phyloP scores from a whole-genome alignment of 2,329 filamentous ascomycete species.

The Pestalotiopsis sp. region DNA sequence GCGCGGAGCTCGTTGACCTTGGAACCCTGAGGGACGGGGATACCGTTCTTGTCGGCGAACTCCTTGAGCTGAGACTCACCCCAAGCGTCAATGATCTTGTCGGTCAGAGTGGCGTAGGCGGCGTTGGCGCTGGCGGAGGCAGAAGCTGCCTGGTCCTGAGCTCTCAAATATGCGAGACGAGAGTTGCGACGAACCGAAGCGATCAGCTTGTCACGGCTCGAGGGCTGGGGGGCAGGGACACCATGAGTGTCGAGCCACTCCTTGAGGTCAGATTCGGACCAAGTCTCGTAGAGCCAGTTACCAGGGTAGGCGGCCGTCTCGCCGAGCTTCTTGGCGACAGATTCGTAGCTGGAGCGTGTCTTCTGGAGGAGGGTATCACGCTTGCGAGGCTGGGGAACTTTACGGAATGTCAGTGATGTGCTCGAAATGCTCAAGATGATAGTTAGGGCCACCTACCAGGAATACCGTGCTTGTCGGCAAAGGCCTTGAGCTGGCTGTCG shows the following conservation, averaged over 20 bases:
- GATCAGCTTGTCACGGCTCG: constrained; percentile 79
- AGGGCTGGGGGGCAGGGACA: constrained; percentile 80
- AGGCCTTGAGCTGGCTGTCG: constrained; percentile 90
- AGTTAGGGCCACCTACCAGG: constrained; percentile 50
- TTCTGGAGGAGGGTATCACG: constrained; percentile 81
- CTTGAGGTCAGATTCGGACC: constrained; percentile 93
- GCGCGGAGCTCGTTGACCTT: constrained; percentile 88
- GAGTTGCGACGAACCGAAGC: constrained; percentile 90
- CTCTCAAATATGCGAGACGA: constrained; percentile 71
- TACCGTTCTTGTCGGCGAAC: constrained; percentile 87
- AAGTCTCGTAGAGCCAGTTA: constrained; percentile 89
- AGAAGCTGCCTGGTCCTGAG: constrained; percentile 61
- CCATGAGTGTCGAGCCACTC: constrained; percentile 90
- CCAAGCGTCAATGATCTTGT: constrained; percentile 88
- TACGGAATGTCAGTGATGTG: neutral
- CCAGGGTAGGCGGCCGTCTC: constrained; percentile 87
- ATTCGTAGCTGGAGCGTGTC: constrained; percentile 79
- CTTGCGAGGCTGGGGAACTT: constrained; percentile 80
- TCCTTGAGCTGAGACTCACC: constrained; percentile 86
- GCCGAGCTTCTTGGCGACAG: constrained; percentile 70
- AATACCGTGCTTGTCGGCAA: constrained; percentile 86
- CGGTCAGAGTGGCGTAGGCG: constrained; percentile 74
- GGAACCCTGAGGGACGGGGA: constrained; percentile 86
- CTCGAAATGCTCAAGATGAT: neutral
- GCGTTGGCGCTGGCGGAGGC: constrained; percentile 67